These are phyloP conservation scores for Scleroderma citrinum DNA, from an alignment of 768 basidiomycete species.

Conservation along the genomic window DNA sequence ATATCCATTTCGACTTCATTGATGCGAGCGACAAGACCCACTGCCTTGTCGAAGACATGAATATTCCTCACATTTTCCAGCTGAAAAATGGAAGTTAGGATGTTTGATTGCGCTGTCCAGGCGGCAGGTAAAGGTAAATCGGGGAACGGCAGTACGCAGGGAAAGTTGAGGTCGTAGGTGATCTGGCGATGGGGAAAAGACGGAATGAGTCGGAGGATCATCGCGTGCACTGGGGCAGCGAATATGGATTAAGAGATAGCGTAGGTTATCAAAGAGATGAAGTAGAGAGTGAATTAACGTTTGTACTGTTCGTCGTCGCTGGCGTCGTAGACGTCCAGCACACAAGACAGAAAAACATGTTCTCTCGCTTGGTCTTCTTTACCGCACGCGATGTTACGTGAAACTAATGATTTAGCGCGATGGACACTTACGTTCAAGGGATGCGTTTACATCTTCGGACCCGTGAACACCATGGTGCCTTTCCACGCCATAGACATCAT, in stretches of 20 bases:
- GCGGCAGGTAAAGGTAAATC: conserved; percentile 41
- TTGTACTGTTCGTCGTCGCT: conserved; percentile 6
- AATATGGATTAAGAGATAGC: conserved; percentile 18
- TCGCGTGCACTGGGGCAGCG: conserved; percentile 22
- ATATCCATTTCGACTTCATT: conserved; percentile 62
- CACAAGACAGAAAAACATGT: conserved; percentile 9
- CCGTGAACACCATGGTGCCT: no score
- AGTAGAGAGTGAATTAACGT: conserved; percentile 3
- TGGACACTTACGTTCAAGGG: not conserved
- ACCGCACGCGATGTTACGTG: conserved; percentile 29
- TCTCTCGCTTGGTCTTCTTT: conserved; percentile 24
- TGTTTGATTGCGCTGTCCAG: conserved; percentile 51
- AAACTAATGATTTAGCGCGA: conserved; percentile 5
- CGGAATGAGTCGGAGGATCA: conserved; percentile 54
- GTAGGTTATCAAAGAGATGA: conserved; percentile 20
- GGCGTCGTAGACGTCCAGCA: conserved; percentile 29
- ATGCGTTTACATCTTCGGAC: not conserved
- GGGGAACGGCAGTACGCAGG: conserved; percentile 30
- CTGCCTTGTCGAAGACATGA: conserved; percentile 57
- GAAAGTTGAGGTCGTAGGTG: conserved; percentile 53
- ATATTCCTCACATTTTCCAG: conserved; percentile 47
- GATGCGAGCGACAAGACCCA: conserved; percentile 49
- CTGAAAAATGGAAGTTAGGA: conserved; percentile 42
- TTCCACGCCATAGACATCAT: no score
- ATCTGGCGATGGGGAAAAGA: conserved; percentile 45